Evolutionary conservation across 208 protist genomes (phyloP), one percentile per base, ranked within the genome.

Genomic region (Acanthamoeba triangularis): DNA sequence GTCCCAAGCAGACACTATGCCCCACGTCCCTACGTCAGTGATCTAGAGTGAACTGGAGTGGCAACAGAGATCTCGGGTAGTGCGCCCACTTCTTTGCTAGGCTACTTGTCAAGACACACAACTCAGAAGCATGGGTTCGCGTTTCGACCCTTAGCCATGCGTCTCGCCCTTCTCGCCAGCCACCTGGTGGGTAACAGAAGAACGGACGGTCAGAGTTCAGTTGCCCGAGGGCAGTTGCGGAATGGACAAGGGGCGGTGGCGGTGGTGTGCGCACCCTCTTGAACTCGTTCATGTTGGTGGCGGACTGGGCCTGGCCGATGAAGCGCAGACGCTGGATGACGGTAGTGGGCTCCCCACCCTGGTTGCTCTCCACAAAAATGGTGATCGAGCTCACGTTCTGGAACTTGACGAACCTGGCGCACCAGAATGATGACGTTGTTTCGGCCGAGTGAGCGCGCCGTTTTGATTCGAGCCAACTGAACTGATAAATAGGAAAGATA

Each of bases 361-460:
- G 95, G 78, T 96, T 96, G 69, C n/a, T 87, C 47, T 72, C 59
- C 3, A 97, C 95, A 76, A 96, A 97, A 35, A 97, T 63, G 33
- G 94, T 95, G 56, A 97, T 47, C 52, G 93, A 94, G 33, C 28
- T 96, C 25, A 97, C 96, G 65, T 96, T 97, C 61, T 97, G 96
- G 95, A 97, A 97, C 52, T 96, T 96, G n/a, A 97, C 96, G 78
- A 97, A 97, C 67, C 82, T 96, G 44, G 7, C 11, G 33, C 5
- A 18, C 56, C 13, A 76, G 67, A 76, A 41, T 41, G 37, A 3
- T 41, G 37, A 41, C 20, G 16, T 13, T 61, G 54, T 18, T 59
- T 7, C 7, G 7, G 52, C 37, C 37, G 37, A 41, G 37, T 41
- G 37, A 41, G 37, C 37, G 3, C 37, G 3, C 37, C 2, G 37